A percentile compares a stretch with the other conserved stretches of the same genome.
Conservation (phyloP, 805 yeast species). For the Candida mattraensis region DNA sequence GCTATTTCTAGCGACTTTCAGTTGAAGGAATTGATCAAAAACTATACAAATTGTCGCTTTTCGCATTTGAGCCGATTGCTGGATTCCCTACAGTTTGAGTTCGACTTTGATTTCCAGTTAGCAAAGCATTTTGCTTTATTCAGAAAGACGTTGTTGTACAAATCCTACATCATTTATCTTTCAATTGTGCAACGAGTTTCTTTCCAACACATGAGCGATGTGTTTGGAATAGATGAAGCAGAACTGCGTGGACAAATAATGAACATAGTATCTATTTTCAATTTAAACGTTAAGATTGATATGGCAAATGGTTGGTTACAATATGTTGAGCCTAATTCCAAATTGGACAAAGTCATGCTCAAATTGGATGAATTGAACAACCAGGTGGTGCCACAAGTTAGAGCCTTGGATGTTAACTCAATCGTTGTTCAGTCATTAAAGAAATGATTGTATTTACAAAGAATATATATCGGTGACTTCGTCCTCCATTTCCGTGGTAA, state of each 20-base stretch:
- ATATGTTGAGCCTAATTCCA: conserved; percentile 4
- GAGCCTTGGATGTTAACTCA: conserved; percentile 21
- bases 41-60: conserved; percentile 29
- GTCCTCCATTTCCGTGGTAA: conserved; percentile 43
- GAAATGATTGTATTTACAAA: conserved; percentile 15
- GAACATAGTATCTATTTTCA: conserved; percentile 22
- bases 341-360: conserved; percentile 1
- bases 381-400: conserved; percentile 15
- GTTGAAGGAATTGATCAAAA: conserved; percentile 24
- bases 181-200: conserved; percentile 29
- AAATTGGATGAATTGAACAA: conserved; percentile 11
- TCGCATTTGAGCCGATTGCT: conserved; percentile 19
- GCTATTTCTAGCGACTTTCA: conserved; percentile 23
- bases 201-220: conserved; percentile 20
- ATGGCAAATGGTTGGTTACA: conserved; percentile 13
- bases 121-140: conserved; percentile 25
- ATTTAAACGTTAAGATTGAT: conserved; percentile 29
- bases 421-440: conserved; percentile 15
- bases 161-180: conserved; percentile 33
- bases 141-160: conserved; percentile 28
- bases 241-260: conserved; percentile 19
- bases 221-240: conserved; percentile 20
- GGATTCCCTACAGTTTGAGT: conserved; percentile 12
- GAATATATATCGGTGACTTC: conserved; percentile 38
- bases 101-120: conserved; percentile 25